Conservation (phyloP, 768 basidiomycete species). For the Wakefieldia striispora region DNA sequence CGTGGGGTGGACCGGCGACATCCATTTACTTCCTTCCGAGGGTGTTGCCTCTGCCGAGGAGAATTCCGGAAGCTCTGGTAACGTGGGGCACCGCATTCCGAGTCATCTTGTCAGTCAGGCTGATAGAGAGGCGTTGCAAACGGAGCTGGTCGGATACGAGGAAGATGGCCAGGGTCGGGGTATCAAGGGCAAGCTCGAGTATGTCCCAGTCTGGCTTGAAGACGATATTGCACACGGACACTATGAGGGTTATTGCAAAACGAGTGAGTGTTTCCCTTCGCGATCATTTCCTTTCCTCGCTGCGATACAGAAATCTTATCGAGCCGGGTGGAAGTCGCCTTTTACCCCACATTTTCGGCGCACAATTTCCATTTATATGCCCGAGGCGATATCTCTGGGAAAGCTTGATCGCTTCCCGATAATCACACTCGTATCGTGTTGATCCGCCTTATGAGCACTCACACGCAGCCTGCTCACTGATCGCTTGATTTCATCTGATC, state of each 20-base stretch:
- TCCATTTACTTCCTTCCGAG: conserved; percentile 48
- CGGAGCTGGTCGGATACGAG: conserved; percentile 58
- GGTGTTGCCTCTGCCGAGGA: conserved; percentile 28
- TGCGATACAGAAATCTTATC: conserved; percentile 9
- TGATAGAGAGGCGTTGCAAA: conserved; percentile 66
- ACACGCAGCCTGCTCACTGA: background rate
- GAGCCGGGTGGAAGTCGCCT: background rate
- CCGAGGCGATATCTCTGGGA: background rate
- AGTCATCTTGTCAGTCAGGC: conserved; percentile 50
- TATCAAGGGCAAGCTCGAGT: conserved; percentile 57
- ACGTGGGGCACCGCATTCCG: conserved; percentile 40
- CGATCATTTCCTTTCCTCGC: background rate
- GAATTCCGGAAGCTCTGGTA: conserved; percentile 4
- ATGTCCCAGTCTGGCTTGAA: conserved; percentile 89
- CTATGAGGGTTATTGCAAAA: conserved; percentile 98
- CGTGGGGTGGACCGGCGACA: conserved; percentile 93
- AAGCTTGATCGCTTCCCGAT: conserved; percentile 3
- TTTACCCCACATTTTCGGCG: conserved; percentile 3
- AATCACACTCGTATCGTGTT: background rate
- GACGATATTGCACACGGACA: conserved; percentile 89
- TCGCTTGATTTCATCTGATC: conserved; percentile 7
- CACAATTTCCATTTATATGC: conserved; percentile 13
- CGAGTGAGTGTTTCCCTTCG: conserved; percentile 56
- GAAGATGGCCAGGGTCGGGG: conserved; percentile 45
- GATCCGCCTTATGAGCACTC: background rate